Conservation (phyloP, 106 monocot species). For the Ottelia alismoides region DNA sequence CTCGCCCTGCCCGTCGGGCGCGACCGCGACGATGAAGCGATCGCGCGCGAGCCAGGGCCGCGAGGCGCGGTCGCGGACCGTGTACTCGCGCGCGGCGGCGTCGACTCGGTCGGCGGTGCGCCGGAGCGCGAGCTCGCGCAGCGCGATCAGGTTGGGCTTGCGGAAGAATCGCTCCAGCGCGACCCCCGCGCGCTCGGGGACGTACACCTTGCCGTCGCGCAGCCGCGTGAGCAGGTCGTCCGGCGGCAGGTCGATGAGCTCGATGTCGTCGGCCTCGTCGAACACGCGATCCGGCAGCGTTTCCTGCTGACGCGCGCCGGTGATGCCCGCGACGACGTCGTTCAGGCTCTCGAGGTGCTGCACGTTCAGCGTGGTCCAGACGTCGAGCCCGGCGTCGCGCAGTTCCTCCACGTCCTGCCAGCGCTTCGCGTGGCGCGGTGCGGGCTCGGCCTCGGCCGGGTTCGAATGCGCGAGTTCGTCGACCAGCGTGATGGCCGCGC, state of each 20-base stretch:
- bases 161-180: not conserved
- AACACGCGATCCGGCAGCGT: not conserved
- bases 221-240: conserved; percentile 1
- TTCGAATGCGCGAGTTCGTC: conserved; percentile 3
- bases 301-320: not conserved
- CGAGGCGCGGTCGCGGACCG: too few relatives aligned
- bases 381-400: conserved; percentile 3
- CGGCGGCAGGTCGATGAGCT: conserved; percentile 1
- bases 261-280: not conserved
- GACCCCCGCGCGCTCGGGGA: not conserved
- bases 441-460: not conserved
- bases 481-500: not conserved
- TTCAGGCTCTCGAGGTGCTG: not conserved
- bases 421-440: not conserved
- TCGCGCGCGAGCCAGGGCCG: too few relatives aligned
- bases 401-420: conserved; percentile 4
- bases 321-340: conserved; percentile 1
- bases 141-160: not conserved
- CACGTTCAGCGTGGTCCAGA: too few relatives aligned
- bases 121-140: not conserved
- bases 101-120: not conserved
- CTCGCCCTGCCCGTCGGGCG: too few relatives aligned
- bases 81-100: not conserved
- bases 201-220: not conserved
- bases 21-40: too few relatives aligned